phyloP scores from a whole-genome alignment of 257 asterid genomes.

The Solanum boliviense region DNA sequence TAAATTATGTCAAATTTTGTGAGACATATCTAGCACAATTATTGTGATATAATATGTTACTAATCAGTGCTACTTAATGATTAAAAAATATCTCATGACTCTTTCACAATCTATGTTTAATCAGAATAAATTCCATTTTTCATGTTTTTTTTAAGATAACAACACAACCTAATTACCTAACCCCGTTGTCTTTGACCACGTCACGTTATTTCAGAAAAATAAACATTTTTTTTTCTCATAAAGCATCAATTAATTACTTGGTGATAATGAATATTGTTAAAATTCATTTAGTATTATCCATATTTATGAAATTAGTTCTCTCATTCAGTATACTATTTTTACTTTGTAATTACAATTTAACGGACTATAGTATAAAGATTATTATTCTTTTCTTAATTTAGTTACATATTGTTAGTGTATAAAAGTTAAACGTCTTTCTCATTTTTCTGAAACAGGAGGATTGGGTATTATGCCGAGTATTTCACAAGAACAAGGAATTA shows the following conservation, averaged over 20 bases:
- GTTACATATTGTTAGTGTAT: neutral
- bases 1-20: neutral
- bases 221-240: neutral
- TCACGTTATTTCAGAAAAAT: neutral
- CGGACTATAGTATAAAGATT: neutral
- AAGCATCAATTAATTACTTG: neutral
- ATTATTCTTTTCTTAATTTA: neutral
- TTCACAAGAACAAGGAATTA: conserved; percentile 47
- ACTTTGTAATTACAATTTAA: neutral
- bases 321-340: neutral
- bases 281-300: neutral
- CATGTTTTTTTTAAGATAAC: neutral
- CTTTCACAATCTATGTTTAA: neutral
- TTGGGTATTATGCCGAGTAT: conserved; percentile 85
- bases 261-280: neutral
- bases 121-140: neutral
- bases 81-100: neutral
- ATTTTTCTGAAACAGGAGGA: conserved; percentile 35
- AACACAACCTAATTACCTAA: neutral
- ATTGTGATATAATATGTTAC: neutral
- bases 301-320: neutral
- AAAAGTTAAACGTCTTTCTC: neutral
- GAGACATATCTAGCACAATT: neutral
- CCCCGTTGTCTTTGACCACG: neutral
- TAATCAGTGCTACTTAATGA: neutral